Conservation (phyloP, 805 yeast species). For the Saturnispora saitoi region DNA sequence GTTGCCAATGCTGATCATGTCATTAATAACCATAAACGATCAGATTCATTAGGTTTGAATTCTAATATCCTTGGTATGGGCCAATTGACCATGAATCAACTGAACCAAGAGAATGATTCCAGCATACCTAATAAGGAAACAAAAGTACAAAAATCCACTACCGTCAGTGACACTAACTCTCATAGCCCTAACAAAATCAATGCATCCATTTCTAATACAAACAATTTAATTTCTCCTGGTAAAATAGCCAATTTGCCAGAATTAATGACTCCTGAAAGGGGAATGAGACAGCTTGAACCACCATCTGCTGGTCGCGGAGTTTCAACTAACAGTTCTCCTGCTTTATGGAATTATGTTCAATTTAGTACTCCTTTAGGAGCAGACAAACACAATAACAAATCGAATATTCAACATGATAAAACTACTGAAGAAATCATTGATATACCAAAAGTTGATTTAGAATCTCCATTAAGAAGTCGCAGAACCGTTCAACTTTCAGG, state of each 20-base stretch:
- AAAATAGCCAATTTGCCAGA: conserved; percentile 42
- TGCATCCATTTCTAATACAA: conserved; percentile 1
- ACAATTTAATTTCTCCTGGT: conserved; percentile 22
- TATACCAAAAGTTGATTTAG: conserved; percentile 20
- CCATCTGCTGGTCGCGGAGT: conserved; percentile 30
- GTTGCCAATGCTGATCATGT: background rate
- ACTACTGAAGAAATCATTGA: background rate
- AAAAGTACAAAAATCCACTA: background rate
- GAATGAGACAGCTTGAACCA: conserved; percentile 26
- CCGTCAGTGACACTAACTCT: background rate
- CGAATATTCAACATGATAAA: conserved; percentile 2
- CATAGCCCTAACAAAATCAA: conserved; percentile 1
- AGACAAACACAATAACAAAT: background rate
- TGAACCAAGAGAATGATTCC: background rate
- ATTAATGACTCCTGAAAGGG: conserved; percentile 59
- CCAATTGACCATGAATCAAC: background rate
- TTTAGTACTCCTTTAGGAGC: conserved; percentile 36
- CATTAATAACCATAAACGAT: background rate
- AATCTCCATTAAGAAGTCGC: conserved; percentile 24
- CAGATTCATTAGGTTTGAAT: background rate
- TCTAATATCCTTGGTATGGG: conserved; percentile 1
- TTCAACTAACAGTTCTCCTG: conserved; percentile 66
- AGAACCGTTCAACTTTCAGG: conserved; percentile 15
- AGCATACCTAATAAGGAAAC: background rate
- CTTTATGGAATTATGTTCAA: conserved; percentile 88